These are phyloP conservation scores for Metarhizium brunneum DNA, from an alignment of 2,329 filamentous ascomycete genomes.

Conservation along the genomic window DNA sequence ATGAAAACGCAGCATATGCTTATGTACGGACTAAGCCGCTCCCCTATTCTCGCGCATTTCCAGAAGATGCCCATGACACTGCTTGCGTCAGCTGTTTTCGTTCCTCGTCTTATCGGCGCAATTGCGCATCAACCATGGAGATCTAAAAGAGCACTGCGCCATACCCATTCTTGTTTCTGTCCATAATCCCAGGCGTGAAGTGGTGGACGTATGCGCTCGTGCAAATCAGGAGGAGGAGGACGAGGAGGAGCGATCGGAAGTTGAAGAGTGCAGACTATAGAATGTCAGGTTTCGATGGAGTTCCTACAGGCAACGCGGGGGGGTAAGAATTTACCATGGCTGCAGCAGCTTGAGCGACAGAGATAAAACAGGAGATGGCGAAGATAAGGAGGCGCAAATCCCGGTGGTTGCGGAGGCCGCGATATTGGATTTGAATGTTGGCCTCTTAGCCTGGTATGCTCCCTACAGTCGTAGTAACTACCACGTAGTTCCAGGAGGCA, in stretches of 20 bases:
- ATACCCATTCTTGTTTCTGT: constrained; percentile 86
- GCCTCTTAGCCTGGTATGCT: constrained; percentile 11
- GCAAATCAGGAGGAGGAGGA: constrained; percentile 91
- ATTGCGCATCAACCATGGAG: not conserved
- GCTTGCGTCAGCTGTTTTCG: not conserved
- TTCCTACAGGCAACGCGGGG: not conserved
- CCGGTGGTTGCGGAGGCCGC: not conserved
- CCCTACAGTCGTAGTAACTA: not conserved
- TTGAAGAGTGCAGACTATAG: constrained; percentile 90
- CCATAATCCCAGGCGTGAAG: constrained; percentile 80
- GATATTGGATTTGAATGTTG: constrained; percentile 5
- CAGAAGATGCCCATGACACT: constrained; percentile 83
- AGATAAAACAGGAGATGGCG: not conserved
- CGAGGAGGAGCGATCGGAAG: constrained; percentile 92
- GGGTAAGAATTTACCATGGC: constrained; percentile 17
- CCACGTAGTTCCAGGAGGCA: constrained; percentile 13
- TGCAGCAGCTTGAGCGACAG: not conserved
- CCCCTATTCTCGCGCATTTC: constrained; percentile 90
- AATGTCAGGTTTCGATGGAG: not conserved
- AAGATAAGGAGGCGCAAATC: not conserved
- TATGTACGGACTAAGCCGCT: constrained; percentile 89
- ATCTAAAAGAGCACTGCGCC: constrained; percentile 10
- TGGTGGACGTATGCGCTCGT: constrained; percentile 91
- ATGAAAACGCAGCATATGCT: constrained; percentile 88
- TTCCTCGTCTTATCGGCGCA: not conserved